These are phyloP conservation scores for Stagonosporopsis tanaceti DNA, from an alignment of 2,329 filamentous ascomycete genomes.

Conservation along the genomic window DNA sequence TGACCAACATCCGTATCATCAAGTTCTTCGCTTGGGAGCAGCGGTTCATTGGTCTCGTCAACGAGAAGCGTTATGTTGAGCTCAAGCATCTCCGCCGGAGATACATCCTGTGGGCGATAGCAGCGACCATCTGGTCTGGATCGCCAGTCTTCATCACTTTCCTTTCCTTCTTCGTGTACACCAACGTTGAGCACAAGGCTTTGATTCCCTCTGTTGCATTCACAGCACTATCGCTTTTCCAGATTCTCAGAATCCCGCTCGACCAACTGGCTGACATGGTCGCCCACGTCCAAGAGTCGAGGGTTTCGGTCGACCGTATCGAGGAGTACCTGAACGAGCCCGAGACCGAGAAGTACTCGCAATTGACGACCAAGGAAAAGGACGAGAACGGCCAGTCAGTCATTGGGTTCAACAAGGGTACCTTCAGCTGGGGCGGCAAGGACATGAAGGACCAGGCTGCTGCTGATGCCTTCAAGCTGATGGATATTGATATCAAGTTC, in stretches of 20 bases:
- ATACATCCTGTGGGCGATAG: conserved; percentile 90
- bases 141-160: conserved; percentile 96
- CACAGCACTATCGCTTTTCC: conserved; percentile 94
- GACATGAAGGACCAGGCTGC: conserved; percentile 62
- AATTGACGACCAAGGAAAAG: conserved; percentile 75
- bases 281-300: conserved; percentile 95
- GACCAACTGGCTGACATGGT: conserved; percentile 99
- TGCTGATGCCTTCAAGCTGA: conserved; percentile 75
- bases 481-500: conserved; percentile 85
- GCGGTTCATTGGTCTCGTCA: conserved; percentile 83
- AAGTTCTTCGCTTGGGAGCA: conserved; percentile 99
- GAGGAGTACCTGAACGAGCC: conserved; percentile 93
- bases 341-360: conserved; percentile 93
- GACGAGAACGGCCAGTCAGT: conserved; percentile 74
- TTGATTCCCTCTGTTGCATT: conserved; percentile 93
- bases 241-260: conserved; percentile 87
- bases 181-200: conserved; percentile 85
- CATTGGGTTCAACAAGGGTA: conserved; percentile 86
- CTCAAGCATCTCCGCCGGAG: conserved; percentile 79
- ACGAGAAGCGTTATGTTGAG: conserved; percentile 85
- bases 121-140: conserved; percentile 95
- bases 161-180: conserved; percentile 94
- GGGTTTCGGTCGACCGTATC: conserved; percentile 95
- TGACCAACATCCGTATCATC: conserved; percentile 98
- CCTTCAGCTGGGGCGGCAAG: conserved; percentile 84